A percentile compares a stretch with the other conserved stretches of the same genome.
Evolutionary conservation across 495 filamentous ascomycete species (phyloP).

Genomic region (Neurospora sp.): DNA sequence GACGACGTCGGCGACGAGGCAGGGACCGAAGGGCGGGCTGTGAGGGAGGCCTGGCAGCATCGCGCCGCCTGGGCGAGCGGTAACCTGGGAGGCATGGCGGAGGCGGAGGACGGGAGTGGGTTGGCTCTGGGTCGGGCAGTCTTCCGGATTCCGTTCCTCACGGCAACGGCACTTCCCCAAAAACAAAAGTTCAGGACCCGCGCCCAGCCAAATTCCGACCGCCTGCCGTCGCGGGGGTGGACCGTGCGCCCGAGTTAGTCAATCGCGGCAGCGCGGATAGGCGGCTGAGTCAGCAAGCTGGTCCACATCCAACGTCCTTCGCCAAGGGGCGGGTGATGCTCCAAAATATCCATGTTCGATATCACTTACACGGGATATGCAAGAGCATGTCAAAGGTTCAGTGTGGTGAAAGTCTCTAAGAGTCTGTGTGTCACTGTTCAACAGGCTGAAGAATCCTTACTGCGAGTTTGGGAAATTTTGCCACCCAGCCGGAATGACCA

Average conservation of each 20-base stretch:
- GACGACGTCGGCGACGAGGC: constrained; percentile 22
- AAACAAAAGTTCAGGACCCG: neutral
- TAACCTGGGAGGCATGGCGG: constrained; percentile 37
- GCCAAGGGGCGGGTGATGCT: neutral
- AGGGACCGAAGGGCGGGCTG: neutral
- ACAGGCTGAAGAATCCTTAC: too few species aligned
- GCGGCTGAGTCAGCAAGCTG: neutral
- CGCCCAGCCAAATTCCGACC: neutral
- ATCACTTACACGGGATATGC: neutral
- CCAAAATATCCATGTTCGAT: neutral
- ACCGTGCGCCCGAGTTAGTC: neutral
- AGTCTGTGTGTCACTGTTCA: too few species aligned
- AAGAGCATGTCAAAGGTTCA: neutral
- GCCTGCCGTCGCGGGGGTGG: neutral
- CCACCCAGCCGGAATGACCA: too few species aligned
- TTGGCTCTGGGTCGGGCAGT: neutral
- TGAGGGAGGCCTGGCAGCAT: constrained; percentile 29
- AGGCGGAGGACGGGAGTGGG: neutral
- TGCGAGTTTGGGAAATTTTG: too few species aligned
- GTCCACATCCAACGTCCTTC: neutral
- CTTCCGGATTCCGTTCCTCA: neutral
- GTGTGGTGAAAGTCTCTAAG: neutral
- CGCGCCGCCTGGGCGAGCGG: constrained; percentile 28
- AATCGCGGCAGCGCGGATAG: neutral
- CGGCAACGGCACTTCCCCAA: neutral